These are phyloP conservation scores for Ceriops zippeliana DNA, from an alignment of 345 rosid genomes.

Conservation along the genomic window DNA sequence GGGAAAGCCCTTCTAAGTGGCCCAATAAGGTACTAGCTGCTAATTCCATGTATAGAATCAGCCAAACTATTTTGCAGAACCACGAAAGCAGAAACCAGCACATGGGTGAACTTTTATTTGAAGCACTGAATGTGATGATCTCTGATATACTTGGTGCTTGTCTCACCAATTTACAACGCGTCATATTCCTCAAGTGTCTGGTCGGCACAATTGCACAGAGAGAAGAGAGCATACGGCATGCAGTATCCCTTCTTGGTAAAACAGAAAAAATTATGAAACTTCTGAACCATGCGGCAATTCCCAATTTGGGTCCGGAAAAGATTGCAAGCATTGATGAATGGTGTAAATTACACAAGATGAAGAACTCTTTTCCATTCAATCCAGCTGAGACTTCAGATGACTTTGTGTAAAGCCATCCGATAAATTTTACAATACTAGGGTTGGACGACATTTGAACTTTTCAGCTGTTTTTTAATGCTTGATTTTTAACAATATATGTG, in stretches of 20 bases:
- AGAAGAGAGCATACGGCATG: slow-evolving; percentile 46
- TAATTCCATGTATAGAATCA: slow-evolving; percentile 73
- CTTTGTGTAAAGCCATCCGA: slow-evolving; percentile 24
- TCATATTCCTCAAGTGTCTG: slow-evolving; percentile 52
- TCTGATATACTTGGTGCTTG: slow-evolving; percentile 76
- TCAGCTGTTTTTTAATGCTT: background rate
- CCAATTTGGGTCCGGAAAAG: slow-evolving; percentile 38
- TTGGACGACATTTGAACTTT: background rate
- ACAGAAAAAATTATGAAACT: slow-evolving; percentile 49
- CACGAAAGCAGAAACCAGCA: slow-evolving; percentile 25
- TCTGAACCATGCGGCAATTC: slow-evolving; percentile 39
- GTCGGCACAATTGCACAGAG: slow-evolving; percentile 52
- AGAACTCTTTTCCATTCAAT: slow-evolving; percentile 7
- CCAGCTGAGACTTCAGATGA: slow-evolving; percentile 18
- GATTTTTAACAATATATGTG: background rate
- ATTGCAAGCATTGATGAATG: slow-evolving; percentile 59
- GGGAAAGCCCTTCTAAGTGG: slow-evolving; percentile 63
- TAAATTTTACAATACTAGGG: slow-evolving; percentile 14
- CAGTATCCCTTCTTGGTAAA: slow-evolving; percentile 61
- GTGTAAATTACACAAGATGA: slow-evolving; percentile 40
- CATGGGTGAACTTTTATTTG: slow-evolving; percentile 38
- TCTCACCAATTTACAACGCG: slow-evolving; percentile 54
- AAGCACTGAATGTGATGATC: slow-evolving; percentile 37
- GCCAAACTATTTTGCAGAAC: slow-evolving; percentile 49
- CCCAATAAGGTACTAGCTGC: slow-evolving; percentile 64